These are phyloP conservation scores for Primulina eburnea DNA, from an alignment of 257 asterid genomes.

Conservation along the genomic window DNA sequence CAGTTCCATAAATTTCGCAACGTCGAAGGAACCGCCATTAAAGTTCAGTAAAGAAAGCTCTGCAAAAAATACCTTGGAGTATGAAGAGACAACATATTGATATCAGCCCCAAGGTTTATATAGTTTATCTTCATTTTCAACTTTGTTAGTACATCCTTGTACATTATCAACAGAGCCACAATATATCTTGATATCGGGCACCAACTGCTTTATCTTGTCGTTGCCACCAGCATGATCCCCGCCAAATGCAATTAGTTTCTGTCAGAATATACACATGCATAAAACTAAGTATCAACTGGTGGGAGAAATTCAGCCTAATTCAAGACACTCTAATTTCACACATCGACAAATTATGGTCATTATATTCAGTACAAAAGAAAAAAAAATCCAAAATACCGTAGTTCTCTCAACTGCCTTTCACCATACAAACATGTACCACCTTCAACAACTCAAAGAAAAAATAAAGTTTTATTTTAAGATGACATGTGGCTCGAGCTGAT, in stretches of 20 bases:
- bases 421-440: background rate
- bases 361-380: background rate
- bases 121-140: slow-evolving; percentile 72
- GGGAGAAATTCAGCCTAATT: background rate
- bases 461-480: too few species aligned
- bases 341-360: background rate
- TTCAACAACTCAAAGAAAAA: too few species aligned
- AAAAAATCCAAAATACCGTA: background rate
- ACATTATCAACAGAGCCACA: slow-evolving; percentile 79
- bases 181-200: too few species aligned
- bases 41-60: background rate
- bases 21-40: background rate
- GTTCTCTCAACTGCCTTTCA: background rate
- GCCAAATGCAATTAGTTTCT: slow-evolving; percentile 12
- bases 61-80: slow-evolving; percentile 64
- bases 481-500: background rate
- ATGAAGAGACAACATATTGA: slow-evolving; percentile 63
- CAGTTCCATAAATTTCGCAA: background rate
- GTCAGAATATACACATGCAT: slow-evolving; percentile 9
- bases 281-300: background rate
- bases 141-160: slow-evolving; percentile 74
- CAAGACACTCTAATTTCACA: slow-evolving; percentile 11
- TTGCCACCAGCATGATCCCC: slow-evolving; percentile 99
- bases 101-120: slow-evolving; percentile 57
- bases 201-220: slow-evolving; percentile 73